These are phyloP conservation scores for Phoenix roebelenii DNA, from an alignment of 176 grass and related monocot genomes.

Conservation along the genomic window DNA sequence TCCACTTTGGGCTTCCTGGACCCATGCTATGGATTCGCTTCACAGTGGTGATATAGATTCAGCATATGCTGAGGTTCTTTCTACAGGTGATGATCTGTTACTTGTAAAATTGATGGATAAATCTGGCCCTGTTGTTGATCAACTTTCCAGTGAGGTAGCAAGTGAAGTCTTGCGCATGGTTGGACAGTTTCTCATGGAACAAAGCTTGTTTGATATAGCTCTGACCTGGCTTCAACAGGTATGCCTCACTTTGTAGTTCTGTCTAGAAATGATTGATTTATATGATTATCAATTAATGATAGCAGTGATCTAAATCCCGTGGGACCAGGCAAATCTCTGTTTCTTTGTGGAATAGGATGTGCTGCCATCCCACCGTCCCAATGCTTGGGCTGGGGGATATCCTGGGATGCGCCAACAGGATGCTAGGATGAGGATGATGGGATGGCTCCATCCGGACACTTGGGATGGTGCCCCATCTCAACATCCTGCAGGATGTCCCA, in stretches of 20 bases:
- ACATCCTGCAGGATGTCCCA: too few relatives aligned
- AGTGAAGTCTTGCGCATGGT: slow-evolving; percentile 77
- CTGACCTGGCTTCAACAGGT: slow-evolving; percentile 96
- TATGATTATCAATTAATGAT: too few relatives aligned
- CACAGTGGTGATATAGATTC: slow-evolving; percentile 67
- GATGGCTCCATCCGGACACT: too few relatives aligned
- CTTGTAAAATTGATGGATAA: slow-evolving; percentile 97
- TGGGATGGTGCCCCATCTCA: too few relatives aligned
- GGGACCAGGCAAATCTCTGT: too few relatives aligned
- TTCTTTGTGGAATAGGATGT: too few relatives aligned
- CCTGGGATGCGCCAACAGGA: too few relatives aligned
- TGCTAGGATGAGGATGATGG: too few relatives aligned
- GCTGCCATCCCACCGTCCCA: too few relatives aligned
- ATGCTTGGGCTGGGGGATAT: too few relatives aligned
- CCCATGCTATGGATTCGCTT: slow-evolving; percentile 75
- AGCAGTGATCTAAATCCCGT: too few relatives aligned
- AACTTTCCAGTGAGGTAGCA: slow-evolving; percentile 66
- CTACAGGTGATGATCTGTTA: slow-evolving; percentile 63
- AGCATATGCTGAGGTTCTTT: slow-evolving; percentile 79
- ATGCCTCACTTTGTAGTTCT: slow-evolving; percentile 11
- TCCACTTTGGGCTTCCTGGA: slow-evolving; percentile 77
- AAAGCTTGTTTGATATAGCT: slow-evolving; percentile 86
- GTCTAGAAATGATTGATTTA: too few relatives aligned
- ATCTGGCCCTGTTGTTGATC: slow-evolving; percentile 76
- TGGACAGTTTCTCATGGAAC: slow-evolving; percentile 78